These are phyloP conservation scores for Bacidia gigantensis DNA, from an alignment of 495 filamentous ascomycete species.

Conservation along the genomic window DNA sequence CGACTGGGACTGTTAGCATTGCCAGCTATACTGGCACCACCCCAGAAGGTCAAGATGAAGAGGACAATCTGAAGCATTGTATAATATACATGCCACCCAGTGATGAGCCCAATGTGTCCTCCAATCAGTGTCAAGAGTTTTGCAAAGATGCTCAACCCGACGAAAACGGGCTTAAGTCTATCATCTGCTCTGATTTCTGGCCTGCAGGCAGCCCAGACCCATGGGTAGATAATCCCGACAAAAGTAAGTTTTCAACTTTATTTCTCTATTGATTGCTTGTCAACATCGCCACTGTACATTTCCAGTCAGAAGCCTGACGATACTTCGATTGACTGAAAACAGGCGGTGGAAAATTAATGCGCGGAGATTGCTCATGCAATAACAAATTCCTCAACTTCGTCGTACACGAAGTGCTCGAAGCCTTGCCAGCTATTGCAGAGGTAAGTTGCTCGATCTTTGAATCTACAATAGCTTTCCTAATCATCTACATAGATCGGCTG, in stretches of 20 bases:
- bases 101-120: not conserved
- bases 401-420: not conserved
- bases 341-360: not conserved
- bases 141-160: not conserved
- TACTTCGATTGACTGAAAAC: not conserved
- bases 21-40: not conserved
- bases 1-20: too few relatives aligned
- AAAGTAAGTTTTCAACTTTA: not conserved
- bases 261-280: not conserved
- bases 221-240: not conserved
- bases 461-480: not conserved
- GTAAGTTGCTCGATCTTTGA: not conserved
- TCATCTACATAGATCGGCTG: not conserved
- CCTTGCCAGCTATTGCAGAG: not conserved
- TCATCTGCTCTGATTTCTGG: not conserved
- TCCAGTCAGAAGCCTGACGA: not conserved
- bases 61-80: not conserved
- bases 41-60: not conserved
- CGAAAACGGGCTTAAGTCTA: not conserved
- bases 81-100: not conserved
- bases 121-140: not conserved
- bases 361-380: not conserved
- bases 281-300: not conserved
- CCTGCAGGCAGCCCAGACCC: not conserved
- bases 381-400: not conserved